Evolutionary conservation across 1,139 yeast genomes (phyloP), one percentile per base, ranked within the genome.

Genomic region (Zygosaccharomyces sapae): DNA sequence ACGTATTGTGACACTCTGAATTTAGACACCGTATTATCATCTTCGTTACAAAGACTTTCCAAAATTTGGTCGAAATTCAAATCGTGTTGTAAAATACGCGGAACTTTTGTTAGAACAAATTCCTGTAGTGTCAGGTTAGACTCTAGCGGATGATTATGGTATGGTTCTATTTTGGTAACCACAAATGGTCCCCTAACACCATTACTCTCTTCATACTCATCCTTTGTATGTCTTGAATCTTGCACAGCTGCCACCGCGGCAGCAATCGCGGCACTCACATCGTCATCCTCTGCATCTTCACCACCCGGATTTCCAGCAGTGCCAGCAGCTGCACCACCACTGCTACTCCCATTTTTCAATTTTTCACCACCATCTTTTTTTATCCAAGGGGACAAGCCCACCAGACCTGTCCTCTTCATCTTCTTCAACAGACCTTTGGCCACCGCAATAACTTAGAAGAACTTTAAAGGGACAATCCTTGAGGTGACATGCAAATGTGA

Each of bases 401-500:
- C 41, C 44, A 46, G 38, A 8, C 31, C 44, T 44, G 10, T 46
- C 51, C 16, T 47, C 46, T 6, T 41, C 52, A 7, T 44, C 52
- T 12, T 36, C 51, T 13, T 51, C 52, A 16, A 41, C 22, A 2
- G 45, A 47, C 12, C 49, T 47, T 20, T 46, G 49, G 27, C 49
- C 50, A 20, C 61, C 59, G 37, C 56, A 55, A 45, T 60, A 62
- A 47, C 68, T 63, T 31, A 65, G 45, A 46, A 63, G 45, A 16
- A 65, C 60, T 45, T 62, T 63, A 45, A 65, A 65, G 6, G 65
- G 64, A 46, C 69, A 65, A 44, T 56, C 54, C 46, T 62, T 63
- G 44, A 62, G 44, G 50, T 63, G 67, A 45, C 69, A 65, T 35
- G 68, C 67, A 51, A 62, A 65, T 38, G 69, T 65, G 51, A 62